These are phyloP conservation scores for Astrothelium macrocarpum DNA, from an alignment of 495 filamentous ascomycete genomes.

Conservation along the genomic window DNA sequence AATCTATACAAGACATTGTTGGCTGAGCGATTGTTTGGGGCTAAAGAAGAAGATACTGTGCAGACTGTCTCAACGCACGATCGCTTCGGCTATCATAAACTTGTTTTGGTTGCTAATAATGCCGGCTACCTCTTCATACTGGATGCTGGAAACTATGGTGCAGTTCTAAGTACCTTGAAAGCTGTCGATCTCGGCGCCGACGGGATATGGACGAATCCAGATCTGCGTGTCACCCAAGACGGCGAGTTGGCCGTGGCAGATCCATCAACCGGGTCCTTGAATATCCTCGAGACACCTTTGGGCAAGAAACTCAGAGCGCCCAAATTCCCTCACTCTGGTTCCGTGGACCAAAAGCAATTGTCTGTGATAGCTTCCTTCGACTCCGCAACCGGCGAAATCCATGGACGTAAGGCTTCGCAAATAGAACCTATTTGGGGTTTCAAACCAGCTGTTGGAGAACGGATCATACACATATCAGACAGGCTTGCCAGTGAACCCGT, in stretches of 20 bases:
- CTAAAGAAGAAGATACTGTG: conserved; percentile 26
- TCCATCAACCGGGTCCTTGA: not conserved
- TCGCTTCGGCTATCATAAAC: conserved; percentile 78
- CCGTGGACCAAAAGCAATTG: not conserved
- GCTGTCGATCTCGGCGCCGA: conserved; percentile 44
- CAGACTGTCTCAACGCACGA: conserved; percentile 56
- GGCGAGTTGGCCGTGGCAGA: conserved; percentile 50
- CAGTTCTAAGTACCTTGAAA: conserved; percentile 29
- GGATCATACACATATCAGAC: conserved; percentile 53
- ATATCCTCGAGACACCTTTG: not conserved
- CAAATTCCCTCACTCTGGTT: not conserved
- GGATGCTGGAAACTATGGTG: conserved; percentile 52
- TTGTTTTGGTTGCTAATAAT: conserved; percentile 70
- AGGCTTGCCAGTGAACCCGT: conserved; percentile 73
- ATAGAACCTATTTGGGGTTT: conserved; percentile 56
- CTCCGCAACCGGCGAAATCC: not conserved
- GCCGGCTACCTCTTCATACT: conserved; percentile 71
- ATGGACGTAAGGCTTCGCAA: conserved; percentile 2
- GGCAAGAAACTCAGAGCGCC: not conserved
- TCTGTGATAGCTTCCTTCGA: not conserved
- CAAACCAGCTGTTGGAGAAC: conserved; percentile 53
- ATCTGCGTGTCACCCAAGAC: conserved; percentile 22
- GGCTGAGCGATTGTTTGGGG: conserved; percentile 56
- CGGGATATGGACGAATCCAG: conserved; percentile 43
- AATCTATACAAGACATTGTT: conserved; percentile 36